Evolutionary conservation across 495 filamentous ascomycete genomes (phyloP), one percentile per base, ranked within the genome.

Genomic region (Xylaria curta): DNA sequence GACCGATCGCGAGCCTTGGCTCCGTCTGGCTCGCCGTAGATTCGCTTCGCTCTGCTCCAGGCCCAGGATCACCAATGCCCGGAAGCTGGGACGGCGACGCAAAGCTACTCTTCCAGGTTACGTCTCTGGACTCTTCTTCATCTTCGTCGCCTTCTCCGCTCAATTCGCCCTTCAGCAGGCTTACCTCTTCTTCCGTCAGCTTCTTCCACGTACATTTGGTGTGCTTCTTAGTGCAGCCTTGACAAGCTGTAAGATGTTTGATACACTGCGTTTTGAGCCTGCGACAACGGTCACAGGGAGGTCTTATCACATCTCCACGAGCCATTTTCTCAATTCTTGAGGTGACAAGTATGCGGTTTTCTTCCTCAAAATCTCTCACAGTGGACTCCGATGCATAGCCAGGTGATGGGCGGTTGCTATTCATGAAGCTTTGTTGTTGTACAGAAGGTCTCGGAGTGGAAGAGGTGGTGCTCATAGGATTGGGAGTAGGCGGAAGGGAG

Each of bases 211-310:
- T 89, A 78, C 94, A 97, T 72, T 92, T 94, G 17, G 92, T 92
- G 76, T 96, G 93, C 80, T 95, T 95, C 79, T 92, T 93, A 2
- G 94, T 96, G 80, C 94, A 97, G 46, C 92, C 93, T 79, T 92
- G 87, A 78, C 94, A 97, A 28, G 93, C 92, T 0, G 93, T 95
- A 44, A 94, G 82, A 70, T 97, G 93, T 80, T 95, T 96, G 47
- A 94, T 81, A 65, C 94, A 97, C 69, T 93, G 89, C 85, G 93
- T 93, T 71, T 91, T 89, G 19, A 95, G 83, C 17, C 94, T 87
- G 26, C 93, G 87, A 74, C 94, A 97, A 31, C 93, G 87, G 78
- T 97, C 94, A 77, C 94, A 97, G 8, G 94, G 92, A 26, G 94
- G 94, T 15, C 88, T 74, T 44, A 97, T 90, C 1, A 86, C 82